Conservation (phyloP, 306 rosid species). For the Rubus idaeus region DNA sequence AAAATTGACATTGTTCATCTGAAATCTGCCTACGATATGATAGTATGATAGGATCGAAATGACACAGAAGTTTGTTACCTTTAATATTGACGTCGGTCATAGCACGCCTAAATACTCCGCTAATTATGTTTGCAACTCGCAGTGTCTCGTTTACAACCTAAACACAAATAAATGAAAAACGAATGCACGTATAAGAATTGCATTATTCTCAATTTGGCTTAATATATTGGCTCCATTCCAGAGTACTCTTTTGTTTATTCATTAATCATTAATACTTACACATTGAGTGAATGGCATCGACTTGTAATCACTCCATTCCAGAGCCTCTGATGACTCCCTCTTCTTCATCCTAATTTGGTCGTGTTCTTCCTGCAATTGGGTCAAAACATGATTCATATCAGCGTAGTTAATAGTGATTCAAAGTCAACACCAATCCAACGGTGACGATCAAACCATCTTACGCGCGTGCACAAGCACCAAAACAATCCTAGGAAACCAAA, state of each 20-base stretch:
- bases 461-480: neutral
- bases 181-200: neutral
- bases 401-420: neutral
- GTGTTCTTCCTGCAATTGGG: constrained; percentile 66
- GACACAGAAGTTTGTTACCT: constrained; percentile 38
- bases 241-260: too few species aligned
- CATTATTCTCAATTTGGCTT: neutral
- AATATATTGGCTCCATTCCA: too few species aligned
- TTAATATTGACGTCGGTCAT: constrained; percentile 71
- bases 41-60: too few species aligned
- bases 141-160: constrained; percentile 94
- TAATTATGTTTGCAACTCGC: constrained; percentile 72
- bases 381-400: neutral
- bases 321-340: constrained; percentile 40
- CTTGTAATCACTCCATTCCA: constrained; percentile 70
- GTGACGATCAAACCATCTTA: neutral
- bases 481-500: constrained; percentile 20
- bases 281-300: constrained; percentile 95
- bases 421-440: neutral
- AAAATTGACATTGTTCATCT: too few species aligned
- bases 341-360: constrained; percentile 70
- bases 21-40: too few species aligned
- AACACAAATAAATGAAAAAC: neutral
- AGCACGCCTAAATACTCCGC: constrained; percentile 85
- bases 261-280: constrained; percentile 41